Conservation (phyloP, 371 early-diverging fungal genomes). For the Phascolomyces articulosus region DNA sequence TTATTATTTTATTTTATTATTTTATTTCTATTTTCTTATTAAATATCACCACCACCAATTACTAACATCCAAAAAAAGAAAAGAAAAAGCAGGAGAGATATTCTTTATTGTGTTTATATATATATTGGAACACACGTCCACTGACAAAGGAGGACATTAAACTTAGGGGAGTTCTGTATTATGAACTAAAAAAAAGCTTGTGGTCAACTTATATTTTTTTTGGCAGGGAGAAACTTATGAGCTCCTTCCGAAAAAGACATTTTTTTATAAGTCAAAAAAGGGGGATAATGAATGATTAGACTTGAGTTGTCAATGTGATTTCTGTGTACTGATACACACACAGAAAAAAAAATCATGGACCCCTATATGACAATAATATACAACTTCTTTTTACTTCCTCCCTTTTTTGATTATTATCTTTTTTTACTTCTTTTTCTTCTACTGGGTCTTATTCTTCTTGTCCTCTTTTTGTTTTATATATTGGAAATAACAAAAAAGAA, state of each 20-base stretch:
- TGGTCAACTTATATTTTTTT: no score
- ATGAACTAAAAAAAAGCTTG: no score
- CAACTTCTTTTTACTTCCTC: background rate
- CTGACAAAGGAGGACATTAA: background rate
- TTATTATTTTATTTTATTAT: background rate
- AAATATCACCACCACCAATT: background rate
- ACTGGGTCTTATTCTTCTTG: slow-evolving; percentile 3
- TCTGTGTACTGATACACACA: no score
- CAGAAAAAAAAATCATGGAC: background rate
- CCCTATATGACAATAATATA: slow-evolving; percentile 1
- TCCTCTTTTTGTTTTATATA: slow-evolving; percentile 4
- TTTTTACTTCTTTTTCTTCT: slow-evolving; percentile 7
- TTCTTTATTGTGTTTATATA: background rate
- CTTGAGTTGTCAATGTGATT: no score
- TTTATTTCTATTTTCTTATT: background rate
- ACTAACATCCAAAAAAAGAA: background rate
- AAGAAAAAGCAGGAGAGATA: no score
- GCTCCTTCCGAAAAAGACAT: no score
- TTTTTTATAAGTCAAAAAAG: no score
- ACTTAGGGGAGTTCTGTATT: no score
- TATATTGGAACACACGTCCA: background rate
- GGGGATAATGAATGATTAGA: no score
- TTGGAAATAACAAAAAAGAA: background rate
- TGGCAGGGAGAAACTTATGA: no score
- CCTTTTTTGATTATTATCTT: slow-evolving; percentile 1